phyloP scores from a whole-genome alignment of 176 grass and related monocot species.

The Triticum dicoccoides region DNA sequence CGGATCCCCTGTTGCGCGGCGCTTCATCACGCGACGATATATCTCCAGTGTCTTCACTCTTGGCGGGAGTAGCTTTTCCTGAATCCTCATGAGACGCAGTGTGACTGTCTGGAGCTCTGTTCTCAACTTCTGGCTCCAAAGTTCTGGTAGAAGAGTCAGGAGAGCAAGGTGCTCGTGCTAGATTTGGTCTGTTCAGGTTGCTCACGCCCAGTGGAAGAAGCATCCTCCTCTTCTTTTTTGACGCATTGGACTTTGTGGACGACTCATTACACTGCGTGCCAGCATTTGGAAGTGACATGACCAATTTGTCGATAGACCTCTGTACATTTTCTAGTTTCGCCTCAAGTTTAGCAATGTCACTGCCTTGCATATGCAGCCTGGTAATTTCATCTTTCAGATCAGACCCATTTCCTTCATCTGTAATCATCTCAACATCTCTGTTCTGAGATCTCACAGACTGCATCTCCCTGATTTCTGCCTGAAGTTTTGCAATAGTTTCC shows the following conservation, averaged over 20 bases:
- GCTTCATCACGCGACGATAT: conserved; percentile 75
- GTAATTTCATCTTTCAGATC: conserved; percentile 91
- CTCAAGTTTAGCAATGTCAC: conserved; percentile 88
- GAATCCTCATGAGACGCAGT: conserved; percentile 37
- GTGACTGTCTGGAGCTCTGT: conserved; percentile 61
- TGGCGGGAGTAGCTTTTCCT: conserved; percentile 67
- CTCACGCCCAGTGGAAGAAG: conserved; percentile 77
- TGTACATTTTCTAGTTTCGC: conserved; percentile 88
- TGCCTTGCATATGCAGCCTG: conserved; percentile 84
- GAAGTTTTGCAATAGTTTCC: conserved; percentile 93
- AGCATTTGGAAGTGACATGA: conserved; percentile 88
- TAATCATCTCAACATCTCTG: conserved; percentile 55
- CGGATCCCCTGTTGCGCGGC: conserved; percentile 67
- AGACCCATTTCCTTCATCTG: conserved; percentile 47
- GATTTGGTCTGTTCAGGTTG: conserved; percentile 53
- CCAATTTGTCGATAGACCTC: conserved; percentile 80
- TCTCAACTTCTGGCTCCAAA: conserved; percentile 73
- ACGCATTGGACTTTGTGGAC: conserved; percentile 55
- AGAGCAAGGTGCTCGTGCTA: conserved; percentile 68
- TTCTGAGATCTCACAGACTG: conserved; percentile 48
- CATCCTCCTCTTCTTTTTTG: conserved; percentile 72
- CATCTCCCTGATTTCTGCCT: conserved; percentile 88
- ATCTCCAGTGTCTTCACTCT: conserved; percentile 69
- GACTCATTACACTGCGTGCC: conserved; percentile 13
- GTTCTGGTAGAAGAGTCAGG: conserved; percentile 62